Base-by-base conservation (phyloP, 2,329 filamentous ascomycete genomes). In the Talaromyces sp. region DNA sequence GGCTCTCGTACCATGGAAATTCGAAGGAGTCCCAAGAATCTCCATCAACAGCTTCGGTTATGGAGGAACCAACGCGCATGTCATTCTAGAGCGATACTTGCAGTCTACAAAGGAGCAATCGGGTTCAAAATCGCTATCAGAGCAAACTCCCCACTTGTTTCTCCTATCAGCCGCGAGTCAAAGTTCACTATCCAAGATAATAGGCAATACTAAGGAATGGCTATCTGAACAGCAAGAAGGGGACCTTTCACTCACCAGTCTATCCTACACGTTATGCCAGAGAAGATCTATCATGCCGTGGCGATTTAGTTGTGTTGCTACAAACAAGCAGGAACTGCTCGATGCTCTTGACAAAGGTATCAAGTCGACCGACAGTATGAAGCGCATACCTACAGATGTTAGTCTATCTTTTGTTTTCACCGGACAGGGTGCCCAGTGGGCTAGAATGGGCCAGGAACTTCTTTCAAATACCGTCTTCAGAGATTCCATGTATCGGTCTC, bases 341-440 rank as follows among this genome's bases (percentile, higher is more conserved):
- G 43, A 47, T 22, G 8, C 19, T 47, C 43, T 47, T 47, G 43
- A 47, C 19, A 47, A 22, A 47, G 5, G 19, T 47, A n/a, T 22
- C 19, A 17, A 47, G 19, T 3, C 43, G 19, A n/a, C 43, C 17
- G 43, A 47, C 19, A n/a, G 17, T n/a, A 17, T 4, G 17, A n/a
- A 22, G 17, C 43, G 43, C 17, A 22, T 22, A 47, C 19, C 43
- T 47, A n/a, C 43, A 6, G 43, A 47, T n/a, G 19, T 10, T 22
- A 47, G 25, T 15, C 25, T 68, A 8, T 67, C 0, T 68, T 62
- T 63, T 45, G 63, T 74, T 15, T 79, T 78, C 47, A 77, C 77
- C 7, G 77, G 77, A 10, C 77, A 79, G 65, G 78, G 77, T 8
- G 72, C 74, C 15, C 72, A 75, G 36, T 78, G 79, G 62, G 63